Evolutionary conservation across 1,284 basidiomycete species (phyloP).

Genomic region (Boletus sp.): DNA sequence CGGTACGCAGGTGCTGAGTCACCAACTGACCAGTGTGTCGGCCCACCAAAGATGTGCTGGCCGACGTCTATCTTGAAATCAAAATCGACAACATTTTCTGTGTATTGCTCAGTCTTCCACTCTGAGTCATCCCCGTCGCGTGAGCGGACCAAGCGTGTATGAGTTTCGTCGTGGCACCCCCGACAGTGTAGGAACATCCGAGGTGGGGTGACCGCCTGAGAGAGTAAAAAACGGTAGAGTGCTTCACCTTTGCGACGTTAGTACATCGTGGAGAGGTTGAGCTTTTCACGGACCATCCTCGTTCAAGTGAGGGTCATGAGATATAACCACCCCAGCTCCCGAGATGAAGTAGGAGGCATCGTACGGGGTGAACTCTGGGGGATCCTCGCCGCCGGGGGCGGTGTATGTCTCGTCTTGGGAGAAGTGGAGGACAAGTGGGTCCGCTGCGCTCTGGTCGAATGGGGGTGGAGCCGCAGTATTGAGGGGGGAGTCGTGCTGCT

Average conservation of each 20-base stretch:
- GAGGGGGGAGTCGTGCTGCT: constrained; percentile 6
- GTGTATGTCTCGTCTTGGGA: constrained; percentile 15
- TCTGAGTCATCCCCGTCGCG: constrained; percentile 36
- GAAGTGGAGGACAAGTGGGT: constrained; percentile 28
- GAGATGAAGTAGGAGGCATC: constrained; percentile 55
- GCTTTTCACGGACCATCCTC: constrained; percentile 48
- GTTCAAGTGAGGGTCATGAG: constrained; percentile 70
- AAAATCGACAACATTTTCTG: constrained; percentile 59
- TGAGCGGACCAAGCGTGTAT: constrained; percentile 44
- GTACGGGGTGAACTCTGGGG: constrained; percentile 62
- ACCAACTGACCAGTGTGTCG: constrained; percentile 48
- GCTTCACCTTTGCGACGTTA: constrained; percentile 53
- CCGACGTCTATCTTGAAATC: constrained; percentile 57
- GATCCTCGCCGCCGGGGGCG: constrained; percentile 37
- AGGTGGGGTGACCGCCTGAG: constrained; percentile 49
- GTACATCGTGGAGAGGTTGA: not conserved
- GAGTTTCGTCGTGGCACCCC: constrained; percentile 58
- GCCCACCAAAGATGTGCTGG: constrained; percentile 34
- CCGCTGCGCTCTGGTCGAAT: constrained; percentile 31
- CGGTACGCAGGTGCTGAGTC: constrained; percentile 53
- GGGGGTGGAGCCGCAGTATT: constrained; percentile 25
- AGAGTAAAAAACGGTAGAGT: constrained; percentile 66
- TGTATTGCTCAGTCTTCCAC: constrained; percentile 41
- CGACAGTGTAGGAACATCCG: constrained; percentile 47
- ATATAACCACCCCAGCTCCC: constrained; percentile 51